A percentile compares a stretch with the other conserved stretches of the same genome.
These are phyloP conservation scores for Boletus bicolor DNA, from an alignment of 768 basidiomycete species.

Conservation along the genomic window DNA sequence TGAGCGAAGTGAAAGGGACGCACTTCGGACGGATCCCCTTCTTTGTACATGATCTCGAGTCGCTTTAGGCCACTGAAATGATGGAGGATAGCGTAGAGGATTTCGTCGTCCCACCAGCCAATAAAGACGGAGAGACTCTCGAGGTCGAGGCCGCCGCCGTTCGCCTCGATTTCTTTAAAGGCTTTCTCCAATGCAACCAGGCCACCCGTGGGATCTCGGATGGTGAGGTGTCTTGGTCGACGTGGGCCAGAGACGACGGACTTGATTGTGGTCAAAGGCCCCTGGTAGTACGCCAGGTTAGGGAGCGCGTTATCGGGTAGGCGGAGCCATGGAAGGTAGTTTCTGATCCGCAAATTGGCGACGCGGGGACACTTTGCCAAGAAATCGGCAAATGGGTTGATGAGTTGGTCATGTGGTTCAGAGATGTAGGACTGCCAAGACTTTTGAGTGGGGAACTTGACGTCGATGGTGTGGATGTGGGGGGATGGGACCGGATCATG, in stretches of 20 bases:
- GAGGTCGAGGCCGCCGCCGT: conserved; percentile 18
- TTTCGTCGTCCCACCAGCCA: conserved; percentile 46
- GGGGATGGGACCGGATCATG: conserved; percentile 18
- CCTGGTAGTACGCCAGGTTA: conserved; percentile 19
- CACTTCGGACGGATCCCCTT: conserved; percentile 41
- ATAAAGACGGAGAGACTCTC: conserved; percentile 35
- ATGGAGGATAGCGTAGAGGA: conserved; percentile 40
- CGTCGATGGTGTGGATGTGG: conserved; percentile 29
- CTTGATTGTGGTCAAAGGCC: conserved; percentile 27
- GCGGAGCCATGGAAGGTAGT: conserved; percentile 27
- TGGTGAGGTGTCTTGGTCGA: conserved; percentile 20
- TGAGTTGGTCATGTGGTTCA: conserved; percentile 28
- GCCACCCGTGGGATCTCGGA: conserved; percentile 24
- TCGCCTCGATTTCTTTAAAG: conserved; percentile 25
- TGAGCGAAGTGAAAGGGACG: conserved; percentile 5
- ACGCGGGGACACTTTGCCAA: conserved; percentile 24
- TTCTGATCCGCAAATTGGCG: conserved; percentile 22
- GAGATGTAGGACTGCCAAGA: conserved; percentile 28
- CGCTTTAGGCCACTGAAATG: conserved; percentile 37
- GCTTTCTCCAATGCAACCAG: conserved; percentile 23
- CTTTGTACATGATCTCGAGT: conserved; percentile 39
- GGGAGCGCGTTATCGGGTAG: conserved; percentile 21
- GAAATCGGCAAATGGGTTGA: conserved; percentile 26
- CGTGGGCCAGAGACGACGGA: conserved; percentile 22
- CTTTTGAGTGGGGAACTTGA: conserved; percentile 31